Evolutionary conservation across 805 yeast genomes (phyloP).

Genomic region (Saccharomycopsis sp.): DNA sequence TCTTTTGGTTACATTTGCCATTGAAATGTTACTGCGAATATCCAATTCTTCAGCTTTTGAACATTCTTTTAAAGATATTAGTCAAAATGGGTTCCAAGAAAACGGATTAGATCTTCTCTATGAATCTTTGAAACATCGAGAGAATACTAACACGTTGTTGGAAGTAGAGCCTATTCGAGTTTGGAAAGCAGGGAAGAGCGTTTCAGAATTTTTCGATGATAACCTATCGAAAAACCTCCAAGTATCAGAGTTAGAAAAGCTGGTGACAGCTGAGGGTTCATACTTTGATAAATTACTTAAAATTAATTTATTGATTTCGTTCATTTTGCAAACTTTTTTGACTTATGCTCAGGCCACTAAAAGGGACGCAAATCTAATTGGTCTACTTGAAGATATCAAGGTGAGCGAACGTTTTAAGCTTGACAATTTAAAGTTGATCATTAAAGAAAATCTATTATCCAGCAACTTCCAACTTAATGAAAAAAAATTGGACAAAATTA

Average conservation of each 20-base stretch:
- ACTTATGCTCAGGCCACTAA: too few species aligned
- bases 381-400: too few species aligned
- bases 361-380: too few species aligned
- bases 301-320: constrained; percentile 1
- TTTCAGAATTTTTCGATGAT: too few species aligned
- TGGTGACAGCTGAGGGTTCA: neutral
- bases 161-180: neutral
- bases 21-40: neutral
- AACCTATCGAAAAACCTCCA: neutral
- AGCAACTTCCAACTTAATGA: too few species aligned
- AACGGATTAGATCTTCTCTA: neutral
- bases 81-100: neutral
- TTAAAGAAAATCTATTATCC: too few species aligned
- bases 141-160: neutral
- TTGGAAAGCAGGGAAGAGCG: neutral
- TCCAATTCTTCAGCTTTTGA: neutral
- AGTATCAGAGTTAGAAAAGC: neutral
- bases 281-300: constrained; percentile 1
- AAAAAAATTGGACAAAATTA: too few species aligned
- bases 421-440: too few species aligned
- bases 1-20: neutral
- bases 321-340: constrained; percentile 2
- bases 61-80: neutral
- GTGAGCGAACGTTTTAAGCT: too few species aligned
- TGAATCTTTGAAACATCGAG: neutral